Conservation (phyloP, 495 filamentous ascomycete species). For the Penicillium argentinense region DNA sequence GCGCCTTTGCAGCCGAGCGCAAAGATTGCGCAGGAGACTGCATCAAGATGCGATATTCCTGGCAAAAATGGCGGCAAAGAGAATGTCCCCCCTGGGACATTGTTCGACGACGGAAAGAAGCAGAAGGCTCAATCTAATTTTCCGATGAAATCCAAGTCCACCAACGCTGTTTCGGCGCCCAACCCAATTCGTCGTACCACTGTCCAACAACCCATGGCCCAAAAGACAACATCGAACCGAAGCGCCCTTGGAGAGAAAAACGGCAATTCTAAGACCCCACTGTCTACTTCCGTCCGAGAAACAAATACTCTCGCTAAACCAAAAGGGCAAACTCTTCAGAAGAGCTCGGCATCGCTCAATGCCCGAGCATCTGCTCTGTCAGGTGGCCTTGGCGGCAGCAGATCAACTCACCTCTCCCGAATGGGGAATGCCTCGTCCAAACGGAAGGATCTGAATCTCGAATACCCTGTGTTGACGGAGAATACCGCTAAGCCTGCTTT, state of each 20-base stretch:
- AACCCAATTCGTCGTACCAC: constrained; percentile 1
- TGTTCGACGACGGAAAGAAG: constrained; percentile 19
- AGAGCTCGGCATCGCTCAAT: constrained; percentile 10
- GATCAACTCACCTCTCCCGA: constrained; percentile 22
- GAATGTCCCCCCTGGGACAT: constrained; percentile 42
- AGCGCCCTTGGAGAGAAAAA: constrained; percentile 11
- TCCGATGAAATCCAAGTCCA: constrained; percentile 6
- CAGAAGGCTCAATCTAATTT: not conserved
- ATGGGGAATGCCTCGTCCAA: constrained; percentile 7
- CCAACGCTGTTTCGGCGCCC: not conserved
- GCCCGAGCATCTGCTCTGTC: constrained; percentile 10
- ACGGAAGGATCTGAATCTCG: constrained; percentile 22
- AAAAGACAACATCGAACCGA: constrained; percentile 1
- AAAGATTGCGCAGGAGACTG: constrained; percentile 32
- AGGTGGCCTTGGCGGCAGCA: constrained; percentile 14
- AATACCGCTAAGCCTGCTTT: constrained; percentile 55
- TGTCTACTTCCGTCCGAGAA: not conserved
- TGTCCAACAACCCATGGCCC: not conserved
- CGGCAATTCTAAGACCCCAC: constrained; percentile 9
- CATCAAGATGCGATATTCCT: constrained; percentile 29
- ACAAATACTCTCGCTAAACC: not conserved
- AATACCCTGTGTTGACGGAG: constrained; percentile 56
- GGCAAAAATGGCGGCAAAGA: constrained; percentile 50
- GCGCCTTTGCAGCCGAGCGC: constrained; percentile 39
- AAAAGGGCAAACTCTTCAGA: not conserved